These are phyloP conservation scores for Leccinum olivaceopallidum DNA, from an alignment of 768 basidiomycete genomes.

Conservation along the genomic window DNA sequence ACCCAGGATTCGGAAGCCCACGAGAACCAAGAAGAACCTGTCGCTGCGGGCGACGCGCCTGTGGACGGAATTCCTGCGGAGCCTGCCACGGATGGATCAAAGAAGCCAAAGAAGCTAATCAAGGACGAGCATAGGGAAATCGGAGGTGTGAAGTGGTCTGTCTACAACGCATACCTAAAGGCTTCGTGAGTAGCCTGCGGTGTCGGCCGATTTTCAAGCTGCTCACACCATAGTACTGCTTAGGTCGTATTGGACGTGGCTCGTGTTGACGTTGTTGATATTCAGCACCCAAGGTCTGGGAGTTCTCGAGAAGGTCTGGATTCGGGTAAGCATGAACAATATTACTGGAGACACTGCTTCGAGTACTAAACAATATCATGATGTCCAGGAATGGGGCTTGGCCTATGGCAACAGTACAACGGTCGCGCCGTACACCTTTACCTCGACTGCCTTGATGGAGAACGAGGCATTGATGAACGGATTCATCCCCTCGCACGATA, in stretches of 20 bases:
- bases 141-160: slow-evolving; percentile 80
- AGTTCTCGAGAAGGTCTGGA: slow-evolving; percentile 33
- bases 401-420: slow-evolving; percentile 21
- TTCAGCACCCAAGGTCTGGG: slow-evolving; percentile 25
- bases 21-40: slow-evolving; percentile 45
- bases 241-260: slow-evolving; percentile 36
- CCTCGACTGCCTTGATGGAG: slow-evolving; percentile 25
- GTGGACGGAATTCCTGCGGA: slow-evolving; percentile 5
- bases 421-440: slow-evolving; percentile 16
- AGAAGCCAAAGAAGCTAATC: slow-evolving; percentile 71
- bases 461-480: slow-evolving; percentile 32
- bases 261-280: slow-evolving; percentile 23
- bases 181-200: slow-evolving; percentile 49
- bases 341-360: neutral
- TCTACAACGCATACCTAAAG: slow-evolving; percentile 68
- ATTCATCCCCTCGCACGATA: slow-evolving; percentile 21
- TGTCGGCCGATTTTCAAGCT: neutral
- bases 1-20: slow-evolving; percentile 51
- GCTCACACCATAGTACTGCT: neutral
- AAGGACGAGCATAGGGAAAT: slow-evolving; percentile 81
- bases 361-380: neutral
- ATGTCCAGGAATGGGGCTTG: slow-evolving; percentile 30
- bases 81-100: slow-evolving; percentile 27
- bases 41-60: slow-evolving; percentile 13
- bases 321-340: slow-evolving; percentile 20